Conservation (phyloP, 2,329 filamentous ascomycete species). For the Gaeumannomyces tritici region DNA sequence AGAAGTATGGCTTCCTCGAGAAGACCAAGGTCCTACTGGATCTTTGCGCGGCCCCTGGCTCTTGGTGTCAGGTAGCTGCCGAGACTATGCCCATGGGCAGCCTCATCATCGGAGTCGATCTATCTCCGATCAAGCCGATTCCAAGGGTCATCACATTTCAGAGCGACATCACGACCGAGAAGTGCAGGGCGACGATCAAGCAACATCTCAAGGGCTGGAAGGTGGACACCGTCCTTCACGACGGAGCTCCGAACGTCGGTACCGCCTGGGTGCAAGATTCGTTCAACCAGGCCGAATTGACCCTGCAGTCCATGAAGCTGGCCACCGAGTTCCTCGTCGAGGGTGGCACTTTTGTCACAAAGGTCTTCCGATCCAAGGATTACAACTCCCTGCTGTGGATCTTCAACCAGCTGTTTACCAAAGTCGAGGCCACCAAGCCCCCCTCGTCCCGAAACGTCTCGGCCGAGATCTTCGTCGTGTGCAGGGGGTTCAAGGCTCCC, state of each 20-base stretch:
- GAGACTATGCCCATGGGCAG: constrained; percentile 88
- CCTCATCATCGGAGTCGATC: constrained; percentile 89
- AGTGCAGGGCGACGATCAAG: constrained; percentile 83
- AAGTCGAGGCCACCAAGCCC: constrained; percentile 95
- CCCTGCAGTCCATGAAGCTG: constrained; percentile 81
- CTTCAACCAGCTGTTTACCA: constrained; percentile 90
- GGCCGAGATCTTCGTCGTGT: constrained; percentile 97
- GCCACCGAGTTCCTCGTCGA: constrained; percentile 87
- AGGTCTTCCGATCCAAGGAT: constrained; percentile 94
- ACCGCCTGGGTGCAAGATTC: constrained; percentile 97
- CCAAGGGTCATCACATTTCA: constrained; percentile 92
- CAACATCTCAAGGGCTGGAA: constrained; percentile 93
- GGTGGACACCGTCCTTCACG: constrained; percentile 89
- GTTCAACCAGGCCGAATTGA: constrained; percentile 92
- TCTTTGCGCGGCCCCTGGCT: constrained; percentile 94
- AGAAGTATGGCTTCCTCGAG: constrained; percentile 97
- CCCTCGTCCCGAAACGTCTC: constrained; percentile 93
- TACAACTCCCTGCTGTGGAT: constrained; percentile 96
- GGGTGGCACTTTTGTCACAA: constrained; percentile 91
- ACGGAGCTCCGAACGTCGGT: constrained; percentile 96
- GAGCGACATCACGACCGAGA: constrained; percentile 95
- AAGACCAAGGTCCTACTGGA: constrained; percentile 94
- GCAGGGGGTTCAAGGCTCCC: constrained; percentile 87
- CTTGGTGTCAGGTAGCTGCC: constrained; percentile 93
- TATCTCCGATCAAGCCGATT: constrained; percentile 91